Conservation (phyloP, 306 rosid genomes). For the Acacia confusa region DNA sequence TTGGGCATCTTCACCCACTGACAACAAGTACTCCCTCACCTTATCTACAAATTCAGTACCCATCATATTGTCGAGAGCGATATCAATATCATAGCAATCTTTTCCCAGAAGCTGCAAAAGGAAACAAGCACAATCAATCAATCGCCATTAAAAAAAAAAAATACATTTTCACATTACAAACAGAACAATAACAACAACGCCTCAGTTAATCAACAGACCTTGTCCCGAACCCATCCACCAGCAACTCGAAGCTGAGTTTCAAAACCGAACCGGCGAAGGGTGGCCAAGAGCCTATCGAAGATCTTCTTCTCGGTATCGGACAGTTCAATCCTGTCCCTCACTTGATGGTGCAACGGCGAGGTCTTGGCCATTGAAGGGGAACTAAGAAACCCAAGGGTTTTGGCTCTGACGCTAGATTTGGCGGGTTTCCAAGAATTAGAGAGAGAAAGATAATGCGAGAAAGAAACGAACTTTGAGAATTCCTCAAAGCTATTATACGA, state of each 20-base stretch:
- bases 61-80: slow-evolving; percentile 86
- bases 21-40: slow-evolving; percentile 68
- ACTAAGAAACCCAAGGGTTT: slow-evolving; percentile 34
- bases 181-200: not conserved
- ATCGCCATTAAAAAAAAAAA: not conserved
- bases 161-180: not conserved
- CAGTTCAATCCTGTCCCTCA: slow-evolving; percentile 59
- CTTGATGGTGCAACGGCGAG: slow-evolving; percentile 34
- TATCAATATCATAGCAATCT: slow-evolving; percentile 89
- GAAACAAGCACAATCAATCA: not conserved
- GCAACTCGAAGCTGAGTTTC: slow-evolving; percentile 86
- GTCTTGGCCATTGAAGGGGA: slow-evolving; percentile 37
- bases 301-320: slow-evolving; percentile 61
- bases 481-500: not conserved
- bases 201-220: slow-evolving; percentile 48
- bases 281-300: slow-evolving; percentile 68
- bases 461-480: not conserved
- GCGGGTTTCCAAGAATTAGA: slow-evolving; percentile 26
- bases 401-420: slow-evolving; percentile 37
- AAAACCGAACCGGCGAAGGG: slow-evolving; percentile 64
- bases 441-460: not conserved
- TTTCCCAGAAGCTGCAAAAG: slow-evolving; percentile 77
- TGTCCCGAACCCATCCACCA: slow-evolving; percentile 99
- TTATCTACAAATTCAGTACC: slow-evolving; percentile 82
- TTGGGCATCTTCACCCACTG: slow-evolving; percentile 79